Evolutionary conservation across 352 stramenopile genomes (phyloP), one percentile per base, ranked within the genome.

Genomic region (Globisporangium carolinianum): DNA sequence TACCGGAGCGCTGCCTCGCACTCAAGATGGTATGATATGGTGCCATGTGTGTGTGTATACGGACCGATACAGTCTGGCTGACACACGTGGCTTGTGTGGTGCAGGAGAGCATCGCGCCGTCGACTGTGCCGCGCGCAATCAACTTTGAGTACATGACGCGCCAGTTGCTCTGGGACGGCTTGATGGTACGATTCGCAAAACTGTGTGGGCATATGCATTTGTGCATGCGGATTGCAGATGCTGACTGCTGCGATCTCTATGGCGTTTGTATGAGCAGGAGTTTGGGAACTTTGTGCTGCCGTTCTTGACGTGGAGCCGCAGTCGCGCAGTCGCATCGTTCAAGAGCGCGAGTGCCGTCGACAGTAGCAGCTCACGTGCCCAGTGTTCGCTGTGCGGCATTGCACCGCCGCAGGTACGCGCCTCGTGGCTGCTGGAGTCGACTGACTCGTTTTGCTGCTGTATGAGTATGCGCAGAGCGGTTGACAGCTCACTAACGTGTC

Each of bases 101-200:
- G 46, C 60, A 90, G 79, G 72, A 83, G 51, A 89, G 66, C 49
- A 87, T 86, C 17, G 54, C 67, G 7, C 68, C 71, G 9, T 86
- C 72, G 11, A 81, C 68, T 7, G 61, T 73, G 2, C 72, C 84
- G 32, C 77, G 84, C 11, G 70, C 75, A 35, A 94, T 94, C 53
- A 94, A 89, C 58, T 92, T 90, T 47, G 84, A 94, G 62, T 92
- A 90, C 73, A 92, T 94, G 79, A 94, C 79, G 57, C 80, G 82
- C 6, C 82, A 92, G 43, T 61, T 92, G 18, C 64, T 92, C n/a
- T 94, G 81, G 84, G 71, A 88, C 43, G 83, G 80, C 52, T 68
- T 94, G 53, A 89, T 89, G 79, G 83, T 93, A 50, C 55, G 68
- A n/a, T n/a, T n/a, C n/a, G n/a, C n/a, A n/a, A n/a, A n/a, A n/a